These are phyloP conservation scores for Isoetes taiwanensis DNA, from an alignment of 75 land plant species.

Conservation along the genomic window DNA sequence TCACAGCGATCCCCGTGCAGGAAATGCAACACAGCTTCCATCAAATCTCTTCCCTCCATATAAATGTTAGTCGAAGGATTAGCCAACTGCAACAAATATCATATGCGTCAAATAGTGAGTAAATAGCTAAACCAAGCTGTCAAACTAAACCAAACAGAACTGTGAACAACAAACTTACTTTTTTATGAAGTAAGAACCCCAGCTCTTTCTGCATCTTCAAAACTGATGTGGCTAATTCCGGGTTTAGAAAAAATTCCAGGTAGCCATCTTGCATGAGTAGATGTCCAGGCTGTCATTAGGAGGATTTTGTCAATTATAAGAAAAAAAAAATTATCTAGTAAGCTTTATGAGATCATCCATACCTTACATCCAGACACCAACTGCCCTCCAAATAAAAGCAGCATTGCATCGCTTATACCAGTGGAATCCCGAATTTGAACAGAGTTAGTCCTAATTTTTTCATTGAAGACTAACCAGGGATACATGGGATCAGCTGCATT, in stretches of 20 bases:
- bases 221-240: constrained; percentile 49
- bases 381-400: constrained; percentile 85
- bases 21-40: constrained; percentile 73
- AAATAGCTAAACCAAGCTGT: neutral
- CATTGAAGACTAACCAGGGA: constrained; percentile 93
- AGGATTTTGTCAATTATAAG: constrained; percentile 1
- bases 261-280: constrained; percentile 77
- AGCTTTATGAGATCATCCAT: neutral
- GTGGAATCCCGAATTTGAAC: constrained; percentile 92
- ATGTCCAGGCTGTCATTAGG: constrained; percentile 56
- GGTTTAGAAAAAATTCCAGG: constrained; percentile 83
- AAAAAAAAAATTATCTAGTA: neutral
- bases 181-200: constrained; percentile 51
- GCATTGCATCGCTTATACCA: constrained; percentile 74
- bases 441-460: constrained; percentile 77
- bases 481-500: constrained; percentile 62
- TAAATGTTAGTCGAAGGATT: constrained; percentile 60
- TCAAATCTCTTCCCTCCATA: constrained; percentile 58
- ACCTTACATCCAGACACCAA: constrained; percentile 38
- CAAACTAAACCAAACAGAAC: neutral
- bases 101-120: too few species aligned
- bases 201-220: constrained; percentile 68
- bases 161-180: constrained; percentile 31
- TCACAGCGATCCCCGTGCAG: constrained; percentile 73
- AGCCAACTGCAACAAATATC: constrained; percentile 39